Evolutionary conservation across 768 basidiomycete genomes (phyloP).

Genomic region (Suillus luteus): DNA sequence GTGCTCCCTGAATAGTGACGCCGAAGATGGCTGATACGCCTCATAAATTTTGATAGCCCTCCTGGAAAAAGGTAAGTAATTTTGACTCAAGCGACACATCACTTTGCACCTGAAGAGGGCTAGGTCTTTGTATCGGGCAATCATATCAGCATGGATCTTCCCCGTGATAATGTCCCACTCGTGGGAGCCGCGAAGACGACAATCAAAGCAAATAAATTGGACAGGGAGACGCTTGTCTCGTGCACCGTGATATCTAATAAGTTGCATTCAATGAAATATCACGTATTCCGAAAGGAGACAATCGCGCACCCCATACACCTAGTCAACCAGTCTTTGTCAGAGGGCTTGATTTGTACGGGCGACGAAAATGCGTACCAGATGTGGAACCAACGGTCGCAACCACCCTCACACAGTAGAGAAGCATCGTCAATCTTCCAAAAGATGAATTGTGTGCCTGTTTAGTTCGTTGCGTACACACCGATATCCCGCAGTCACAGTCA

Average conservation of each 20-base stretch:
- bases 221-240: conserved; percentile 59
- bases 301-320: conserved; percentile 43
- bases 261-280: neutral
- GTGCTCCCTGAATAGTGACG: conserved; percentile 56
- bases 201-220: conserved; percentile 74
- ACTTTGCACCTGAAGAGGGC: conserved; percentile 63
- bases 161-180: conserved; percentile 72
- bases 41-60: conserved; percentile 74
- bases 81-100: conserved; percentile 6
- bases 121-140: conserved; percentile 67
- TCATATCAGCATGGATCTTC: conserved; percentile 54
- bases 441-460: neutral
- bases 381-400: conserved; percentile 77
- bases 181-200: conserved; percentile 64
- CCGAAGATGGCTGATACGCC: conserved; percentile 42
- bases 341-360: neutral
- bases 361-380: conserved; percentile 53
- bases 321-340: neutral
- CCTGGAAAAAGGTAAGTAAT: conserved; percentile 34
- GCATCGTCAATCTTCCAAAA: conserved; percentile 54
- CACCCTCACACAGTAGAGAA: conserved; percentile 64
- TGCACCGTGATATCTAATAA: conserved; percentile 58
- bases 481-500: conserved; percentile 71
- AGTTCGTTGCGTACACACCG: conserved; percentile 37
- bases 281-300: neutral